These are phyloP conservation scores for Xylariaceae sp. DNA, from an alignment of 2,329 filamentous ascomycete species.

Conservation along the genomic window DNA sequence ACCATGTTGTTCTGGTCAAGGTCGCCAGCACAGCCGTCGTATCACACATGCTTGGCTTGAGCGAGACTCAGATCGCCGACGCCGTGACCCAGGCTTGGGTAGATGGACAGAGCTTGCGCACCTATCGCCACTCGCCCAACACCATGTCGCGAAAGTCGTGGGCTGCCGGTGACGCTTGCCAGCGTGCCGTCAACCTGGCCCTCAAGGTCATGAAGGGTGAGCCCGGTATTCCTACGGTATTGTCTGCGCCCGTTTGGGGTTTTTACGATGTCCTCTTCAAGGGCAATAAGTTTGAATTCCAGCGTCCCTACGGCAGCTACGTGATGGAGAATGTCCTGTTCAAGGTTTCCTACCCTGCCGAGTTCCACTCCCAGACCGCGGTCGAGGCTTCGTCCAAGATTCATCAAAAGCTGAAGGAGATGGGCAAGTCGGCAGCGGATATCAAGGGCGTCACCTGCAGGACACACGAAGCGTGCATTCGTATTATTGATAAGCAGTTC, in stretches of 20 bases:
- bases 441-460: slow-evolving; percentile 92
- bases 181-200: slow-evolving; percentile 86
- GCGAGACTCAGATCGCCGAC: slow-evolving; percentile 86
- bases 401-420: slow-evolving; percentile 72
- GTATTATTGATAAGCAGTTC: slow-evolving; percentile 99
- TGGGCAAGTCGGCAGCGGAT: slow-evolving; percentile 88
- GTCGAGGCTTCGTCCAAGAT: slow-evolving; percentile 92
- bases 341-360: slow-evolving; percentile 98
- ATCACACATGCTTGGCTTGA: slow-evolving; percentile 89
- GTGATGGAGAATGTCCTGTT: slow-evolving; percentile 99
- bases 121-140: slow-evolving; percentile 96
- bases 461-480: slow-evolving; percentile 96
- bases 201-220: slow-evolving; percentile 91
- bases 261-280: slow-evolving; percentile 99
- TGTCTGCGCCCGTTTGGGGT: slow-evolving; percentile 90
- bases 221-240: slow-evolving; percentile 83
- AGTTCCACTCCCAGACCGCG: slow-evolving; percentile 98
- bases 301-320: slow-evolving; percentile 93
- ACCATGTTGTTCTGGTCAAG: slow-evolving; percentile 98
- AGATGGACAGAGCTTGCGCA: slow-evolving; percentile 91
- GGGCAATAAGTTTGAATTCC: slow-evolving; percentile 93
- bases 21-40: slow-evolving; percentile 92
- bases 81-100: slow-evolving; percentile 97
- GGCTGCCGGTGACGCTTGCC: slow-evolving; percentile 97
- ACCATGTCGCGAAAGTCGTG: slow-evolving; percentile 99